Conservation (phyloP, 192 early-diverging fungal genomes). For the Piromyces sp. region DNA sequence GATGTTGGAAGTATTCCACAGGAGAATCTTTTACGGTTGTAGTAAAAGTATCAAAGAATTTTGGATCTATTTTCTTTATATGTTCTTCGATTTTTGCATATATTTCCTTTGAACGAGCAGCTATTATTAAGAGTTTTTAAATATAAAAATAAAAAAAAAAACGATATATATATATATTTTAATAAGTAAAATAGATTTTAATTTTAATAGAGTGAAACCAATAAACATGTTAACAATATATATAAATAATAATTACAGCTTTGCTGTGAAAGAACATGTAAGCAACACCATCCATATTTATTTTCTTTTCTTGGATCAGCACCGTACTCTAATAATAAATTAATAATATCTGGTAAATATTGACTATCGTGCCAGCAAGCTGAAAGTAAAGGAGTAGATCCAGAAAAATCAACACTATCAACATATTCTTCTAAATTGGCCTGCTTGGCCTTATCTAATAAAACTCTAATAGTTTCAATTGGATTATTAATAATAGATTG, state of each 20-base stretch:
- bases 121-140: no score
- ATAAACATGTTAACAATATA: no score
- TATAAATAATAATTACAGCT: neutral
- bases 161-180: no score
- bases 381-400: neutral
- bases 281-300: neutral
- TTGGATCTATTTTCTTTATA: neutral
- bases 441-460: neutral
- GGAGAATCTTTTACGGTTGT: neutral
- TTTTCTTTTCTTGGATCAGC: neutral
- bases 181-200: no score
- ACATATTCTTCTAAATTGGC: neutral
- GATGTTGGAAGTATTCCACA: neutral
- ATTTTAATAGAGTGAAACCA: no score
- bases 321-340: neutral
- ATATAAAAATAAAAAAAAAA: no score
- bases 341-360: neutral
- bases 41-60: neutral
- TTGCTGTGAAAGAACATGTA: neutral
- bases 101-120: neutral
- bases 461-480: neutral
- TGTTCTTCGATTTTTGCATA: neutral
- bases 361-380: neutral
- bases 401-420: neutral
- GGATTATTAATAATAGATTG: neutral